A percentile compares a stretch with the other conserved stretches of the same genome.
Evolutionary conservation across 2,329 filamentous ascomycete genomes (phyloP).

Genomic region (Curvularia sp.): DNA sequence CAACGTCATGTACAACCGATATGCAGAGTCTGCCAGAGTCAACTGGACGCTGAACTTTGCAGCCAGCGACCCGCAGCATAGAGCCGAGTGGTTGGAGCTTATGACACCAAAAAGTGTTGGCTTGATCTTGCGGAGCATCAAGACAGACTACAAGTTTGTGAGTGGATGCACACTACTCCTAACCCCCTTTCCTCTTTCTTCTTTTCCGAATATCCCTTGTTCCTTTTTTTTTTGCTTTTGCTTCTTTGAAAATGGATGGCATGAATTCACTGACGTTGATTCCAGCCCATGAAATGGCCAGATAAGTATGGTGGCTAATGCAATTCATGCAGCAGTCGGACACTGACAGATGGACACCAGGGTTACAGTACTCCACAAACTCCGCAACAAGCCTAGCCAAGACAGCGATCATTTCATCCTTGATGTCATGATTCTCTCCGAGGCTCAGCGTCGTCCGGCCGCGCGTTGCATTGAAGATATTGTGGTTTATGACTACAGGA

Average conservation of each 20-base stretch:
- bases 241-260: not conserved
- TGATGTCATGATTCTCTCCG: constrained; percentile 73
- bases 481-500: constrained; percentile 76
- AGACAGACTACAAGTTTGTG: constrained; percentile 87
- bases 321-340: not conserved
- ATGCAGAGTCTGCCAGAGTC: constrained; percentile 80
- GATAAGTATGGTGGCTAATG: constrained; percentile 59
- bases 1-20: constrained; percentile 83
- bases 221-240: not conserved
- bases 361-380: constrained; percentile 83
- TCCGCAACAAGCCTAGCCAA: constrained; percentile 61
- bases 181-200: too few species aligned
- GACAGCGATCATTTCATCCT: constrained; percentile 64
- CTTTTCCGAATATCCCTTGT: too few species aligned
- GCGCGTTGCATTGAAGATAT: constrained; percentile 80
- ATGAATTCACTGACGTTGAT: constrained; percentile 5
- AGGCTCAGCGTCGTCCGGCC: constrained; percentile 73
- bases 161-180: constrained; percentile 43
- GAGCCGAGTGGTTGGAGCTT: constrained; percentile 70
- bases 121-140: constrained; percentile 80
- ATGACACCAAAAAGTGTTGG: constrained; percentile 71
- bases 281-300: constrained; percentile 76
- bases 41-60: constrained; percentile 79
- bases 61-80: constrained; percentile 66
- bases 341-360: constrained; percentile 33